Percentiles rank a stretch among this genome's conserved stretches.
phyloP scores from a whole-genome alignment of 2,329 filamentous ascomycete species.

The Aspergillus sergii region DNA sequence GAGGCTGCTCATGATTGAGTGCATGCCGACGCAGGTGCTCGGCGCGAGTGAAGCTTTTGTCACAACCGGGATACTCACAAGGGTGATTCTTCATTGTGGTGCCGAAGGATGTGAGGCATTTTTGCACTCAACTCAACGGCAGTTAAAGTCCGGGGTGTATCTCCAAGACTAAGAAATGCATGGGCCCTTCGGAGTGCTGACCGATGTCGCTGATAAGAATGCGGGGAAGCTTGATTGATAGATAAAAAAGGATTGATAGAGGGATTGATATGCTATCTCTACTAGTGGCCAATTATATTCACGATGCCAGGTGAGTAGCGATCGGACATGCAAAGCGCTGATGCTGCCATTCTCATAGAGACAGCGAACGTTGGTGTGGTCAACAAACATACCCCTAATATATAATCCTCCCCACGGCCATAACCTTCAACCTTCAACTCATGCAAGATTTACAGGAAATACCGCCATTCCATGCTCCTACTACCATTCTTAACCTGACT shows the following conservation, averaged over 20 bases:
- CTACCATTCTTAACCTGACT: conserved; percentile 43
- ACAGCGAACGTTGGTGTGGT: no score
- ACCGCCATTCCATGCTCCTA: conserved; percentile 28
- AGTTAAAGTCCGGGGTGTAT: neutral
- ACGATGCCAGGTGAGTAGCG: neutral
- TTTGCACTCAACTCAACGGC: neutral
- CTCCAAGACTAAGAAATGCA: neutral
- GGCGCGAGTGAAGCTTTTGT: neutral
- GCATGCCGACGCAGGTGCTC: neutral
- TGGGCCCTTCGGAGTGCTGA: neutral
- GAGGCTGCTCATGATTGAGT: neutral
- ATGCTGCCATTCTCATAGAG: neutral
- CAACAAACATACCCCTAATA: neutral
- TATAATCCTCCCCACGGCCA: neutral
- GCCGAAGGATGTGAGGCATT: neutral
- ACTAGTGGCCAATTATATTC: neutral
- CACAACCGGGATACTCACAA: neutral
- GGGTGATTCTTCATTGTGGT: neutral
- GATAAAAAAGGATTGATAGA: no score
- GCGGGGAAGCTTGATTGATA: no score
- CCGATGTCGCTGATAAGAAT: neutral
- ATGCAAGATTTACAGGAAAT: neutral
- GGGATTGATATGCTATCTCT: neutral
- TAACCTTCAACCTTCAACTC: no score
- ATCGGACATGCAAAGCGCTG: neutral